Percentiles rank a stretch among this genome's conserved stretches.
phyloP scores from a whole-genome alignment of 2,329 filamentous ascomycete species.

The Aspergillus alliaceus region DNA sequence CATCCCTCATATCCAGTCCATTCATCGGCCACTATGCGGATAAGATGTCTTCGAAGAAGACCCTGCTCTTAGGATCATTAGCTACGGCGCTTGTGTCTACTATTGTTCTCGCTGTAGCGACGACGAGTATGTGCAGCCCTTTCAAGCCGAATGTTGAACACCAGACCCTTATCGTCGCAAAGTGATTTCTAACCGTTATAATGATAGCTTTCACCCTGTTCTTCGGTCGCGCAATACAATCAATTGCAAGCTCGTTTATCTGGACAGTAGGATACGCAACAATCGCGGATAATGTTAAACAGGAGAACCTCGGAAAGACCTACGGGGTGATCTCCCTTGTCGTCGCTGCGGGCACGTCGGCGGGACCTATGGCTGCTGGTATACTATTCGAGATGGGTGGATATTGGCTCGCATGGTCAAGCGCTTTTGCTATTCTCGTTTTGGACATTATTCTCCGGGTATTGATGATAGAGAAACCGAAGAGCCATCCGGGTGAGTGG shows the following conservation, averaged over 20 bases:
- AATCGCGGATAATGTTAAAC: constrained; percentile 25
- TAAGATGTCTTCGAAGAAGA: constrained; percentile 17
- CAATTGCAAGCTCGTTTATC: constrained; percentile 23
- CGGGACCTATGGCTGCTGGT: constrained; percentile 29
- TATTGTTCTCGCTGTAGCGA: constrained; percentile 20
- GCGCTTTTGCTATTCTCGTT: constrained; percentile 25
- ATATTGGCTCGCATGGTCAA: constrained; percentile 32
- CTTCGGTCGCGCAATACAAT: constrained; percentile 28
- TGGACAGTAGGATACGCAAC: constrained; percentile 33
- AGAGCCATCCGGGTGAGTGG: background rate
- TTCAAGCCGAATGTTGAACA: too few relatives aligned
- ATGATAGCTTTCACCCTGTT: constrained; percentile 17
- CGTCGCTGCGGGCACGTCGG: constrained; percentile 25
- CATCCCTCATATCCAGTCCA: constrained; percentile 22
- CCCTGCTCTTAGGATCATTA: constrained; percentile 21
- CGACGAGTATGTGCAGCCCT: constrained; percentile 19
- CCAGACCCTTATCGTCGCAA: background rate
- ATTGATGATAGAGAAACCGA: constrained; percentile 19
- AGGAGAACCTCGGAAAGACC: constrained; percentile 25
- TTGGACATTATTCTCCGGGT: constrained; percentile 30
- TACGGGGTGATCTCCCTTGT: constrained; percentile 26
- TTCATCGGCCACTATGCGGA: constrained; percentile 26
- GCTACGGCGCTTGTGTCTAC: constrained; percentile 22
- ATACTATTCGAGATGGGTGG: constrained; percentile 27
- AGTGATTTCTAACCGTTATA: background rate